Conservation (phyloP, 495 filamentous ascomycete species). For the Xylaria bambusicola region DNA sequence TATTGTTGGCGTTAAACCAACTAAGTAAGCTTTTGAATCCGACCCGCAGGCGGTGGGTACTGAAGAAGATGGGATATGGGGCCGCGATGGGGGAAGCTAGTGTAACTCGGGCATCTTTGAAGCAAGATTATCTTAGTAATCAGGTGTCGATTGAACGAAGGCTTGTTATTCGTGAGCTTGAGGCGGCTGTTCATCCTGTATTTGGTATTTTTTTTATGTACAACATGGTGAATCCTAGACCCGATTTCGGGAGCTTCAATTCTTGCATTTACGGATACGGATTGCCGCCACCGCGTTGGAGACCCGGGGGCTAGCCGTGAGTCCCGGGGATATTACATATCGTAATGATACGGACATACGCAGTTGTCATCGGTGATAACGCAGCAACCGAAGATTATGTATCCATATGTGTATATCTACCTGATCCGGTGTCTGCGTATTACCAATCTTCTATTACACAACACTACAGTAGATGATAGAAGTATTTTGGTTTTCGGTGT, state of each 20-base stretch:
- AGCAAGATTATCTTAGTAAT: neutral
- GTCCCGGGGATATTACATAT: too few relatives aligned
- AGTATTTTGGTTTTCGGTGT: neutral
- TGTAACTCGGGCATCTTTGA: neutral
- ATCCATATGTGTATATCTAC: too few relatives aligned
- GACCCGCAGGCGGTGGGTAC: slow-evolving; percentile 16
- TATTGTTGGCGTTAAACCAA: too few relatives aligned
- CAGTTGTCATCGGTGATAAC: neutral
- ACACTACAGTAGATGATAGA: too few relatives aligned
- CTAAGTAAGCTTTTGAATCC: neutral
- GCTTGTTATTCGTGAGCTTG: neutral
- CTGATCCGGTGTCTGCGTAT: neutral
- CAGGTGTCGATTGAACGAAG: neutral
- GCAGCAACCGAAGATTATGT: too few relatives aligned
- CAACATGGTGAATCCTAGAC: neutral
- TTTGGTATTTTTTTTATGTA: too few relatives aligned
- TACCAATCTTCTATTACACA: too few relatives aligned
- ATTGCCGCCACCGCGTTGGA: slow-evolving; percentile 9
- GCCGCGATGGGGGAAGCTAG: neutral
- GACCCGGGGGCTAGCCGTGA: neutral
- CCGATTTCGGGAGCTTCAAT: slow-evolving; percentile 4
- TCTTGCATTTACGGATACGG: slow-evolving; percentile 6
- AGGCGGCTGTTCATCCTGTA: neutral
- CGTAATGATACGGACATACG: too few relatives aligned
- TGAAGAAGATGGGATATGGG: slow-evolving; percentile 1